Conservation (phyloP, 768 basidiomycete species). For the Exidia glandulosa region DNA sequence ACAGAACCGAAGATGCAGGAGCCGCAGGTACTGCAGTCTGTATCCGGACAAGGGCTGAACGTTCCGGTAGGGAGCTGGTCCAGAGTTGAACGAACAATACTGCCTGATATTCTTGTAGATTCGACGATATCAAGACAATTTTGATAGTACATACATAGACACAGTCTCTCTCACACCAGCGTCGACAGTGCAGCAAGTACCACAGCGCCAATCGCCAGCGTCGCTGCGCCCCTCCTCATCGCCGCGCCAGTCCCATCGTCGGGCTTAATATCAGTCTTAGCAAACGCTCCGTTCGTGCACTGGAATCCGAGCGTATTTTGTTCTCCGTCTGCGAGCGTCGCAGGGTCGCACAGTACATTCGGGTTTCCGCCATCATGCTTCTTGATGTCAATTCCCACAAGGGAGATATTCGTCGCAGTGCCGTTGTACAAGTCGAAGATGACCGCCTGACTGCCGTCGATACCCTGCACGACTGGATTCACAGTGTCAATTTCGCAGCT, state of each 20-base stretch:
- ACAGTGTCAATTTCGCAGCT: neutral
- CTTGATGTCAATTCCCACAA: slow-evolving; percentile 4
- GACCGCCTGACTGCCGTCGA: slow-evolving; percentile 2
- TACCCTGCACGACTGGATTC: neutral
- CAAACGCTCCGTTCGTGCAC: slow-evolving; percentile 5
- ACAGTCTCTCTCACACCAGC: too few species aligned
- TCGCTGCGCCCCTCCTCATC: neutral
- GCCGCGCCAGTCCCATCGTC: neutral
- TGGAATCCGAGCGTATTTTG: slow-evolving; percentile 9
- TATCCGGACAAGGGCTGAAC: too few species aligned
- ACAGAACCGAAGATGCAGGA: too few species aligned
- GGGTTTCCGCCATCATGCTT: neutral
- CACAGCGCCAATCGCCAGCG: too few species aligned
- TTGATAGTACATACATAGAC: too few species aligned
- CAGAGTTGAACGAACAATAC: too few species aligned
- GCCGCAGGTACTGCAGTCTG: too few species aligned
- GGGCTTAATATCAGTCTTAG: neutral
- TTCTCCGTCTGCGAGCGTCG: slow-evolving; percentile 4
- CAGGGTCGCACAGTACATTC: slow-evolving; percentile 6
- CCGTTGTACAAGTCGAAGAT: slow-evolving; percentile 10
- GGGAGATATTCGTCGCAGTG: slow-evolving; percentile 5
- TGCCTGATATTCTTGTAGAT: too few species aligned
- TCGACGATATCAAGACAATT: too few species aligned
- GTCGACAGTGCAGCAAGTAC: too few species aligned
- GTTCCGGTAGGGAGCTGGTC: too few species aligned